Evolutionary conservation across 208 protist genomes (phyloP).

Genomic region (Leishmania tropica): DNA sequence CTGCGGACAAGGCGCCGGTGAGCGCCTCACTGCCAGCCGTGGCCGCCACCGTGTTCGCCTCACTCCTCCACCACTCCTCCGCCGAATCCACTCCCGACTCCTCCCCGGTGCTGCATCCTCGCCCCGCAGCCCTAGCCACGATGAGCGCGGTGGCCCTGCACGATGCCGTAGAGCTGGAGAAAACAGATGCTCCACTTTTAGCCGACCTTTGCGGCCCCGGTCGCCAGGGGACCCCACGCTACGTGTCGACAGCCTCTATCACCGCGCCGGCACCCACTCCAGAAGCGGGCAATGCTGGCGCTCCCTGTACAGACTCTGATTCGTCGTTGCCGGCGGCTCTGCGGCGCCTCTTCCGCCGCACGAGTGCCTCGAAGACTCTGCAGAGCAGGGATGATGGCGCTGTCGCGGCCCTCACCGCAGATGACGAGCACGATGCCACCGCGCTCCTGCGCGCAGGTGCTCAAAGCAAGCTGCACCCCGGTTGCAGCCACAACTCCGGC

Average conservation of each 20-base stretch:
- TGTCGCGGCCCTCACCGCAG: neutral
- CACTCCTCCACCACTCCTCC: neutral
- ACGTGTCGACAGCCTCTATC: neutral
- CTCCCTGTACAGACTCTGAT: neutral
- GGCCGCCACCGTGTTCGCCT: neutral
- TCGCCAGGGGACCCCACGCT: neutral
- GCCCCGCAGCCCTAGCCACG: neutral
- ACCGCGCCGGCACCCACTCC: neutral
- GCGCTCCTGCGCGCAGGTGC: neutral
- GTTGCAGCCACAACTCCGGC: neutral
- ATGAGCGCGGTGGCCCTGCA: neutral
- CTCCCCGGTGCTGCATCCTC: neutral
- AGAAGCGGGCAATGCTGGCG: neutral
- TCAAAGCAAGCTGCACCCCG: neutral
- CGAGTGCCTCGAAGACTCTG: neutral
- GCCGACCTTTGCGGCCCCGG: neutral
- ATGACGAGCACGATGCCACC: neutral
- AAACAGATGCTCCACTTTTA: neutral
- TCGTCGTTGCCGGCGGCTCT: neutral
- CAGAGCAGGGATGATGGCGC: neutral
- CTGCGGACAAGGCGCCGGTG: neutral
- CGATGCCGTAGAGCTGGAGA: neutral
- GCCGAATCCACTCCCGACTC: neutral
- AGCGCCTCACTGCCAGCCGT: neutral
- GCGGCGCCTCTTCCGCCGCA: neutral